These are phyloP conservation scores for Escovopsis sp. DNA, from an alignment of 2,329 filamentous ascomycete species.

Conservation along the genomic window DNA sequence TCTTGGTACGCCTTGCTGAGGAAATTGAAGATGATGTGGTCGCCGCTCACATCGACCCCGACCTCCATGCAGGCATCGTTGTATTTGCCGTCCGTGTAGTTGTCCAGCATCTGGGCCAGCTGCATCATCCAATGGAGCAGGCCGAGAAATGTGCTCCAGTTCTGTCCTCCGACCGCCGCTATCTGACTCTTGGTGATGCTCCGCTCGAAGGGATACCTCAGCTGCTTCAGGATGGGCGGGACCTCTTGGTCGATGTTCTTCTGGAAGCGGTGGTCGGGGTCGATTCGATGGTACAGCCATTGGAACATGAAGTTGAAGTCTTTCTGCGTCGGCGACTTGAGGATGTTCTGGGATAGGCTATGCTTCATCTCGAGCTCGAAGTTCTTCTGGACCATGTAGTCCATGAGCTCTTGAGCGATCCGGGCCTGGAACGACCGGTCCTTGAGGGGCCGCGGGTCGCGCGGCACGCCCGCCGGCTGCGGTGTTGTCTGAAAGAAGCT, in stretches of 20 bases:
- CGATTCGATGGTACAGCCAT: slow-evolving; percentile 92
- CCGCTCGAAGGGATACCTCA: slow-evolving; percentile 89
- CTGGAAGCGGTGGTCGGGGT: slow-evolving; percentile 83
- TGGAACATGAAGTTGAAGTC: slow-evolving; percentile 98
- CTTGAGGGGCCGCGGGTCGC: slow-evolving; percentile 74
- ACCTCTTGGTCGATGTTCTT: slow-evolving; percentile 95
- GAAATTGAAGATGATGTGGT: slow-evolving; percentile 91
- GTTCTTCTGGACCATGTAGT: slow-evolving; percentile 85
- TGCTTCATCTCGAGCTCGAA: slow-evolving; percentile 98
- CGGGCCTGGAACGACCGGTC: slow-evolving; percentile 66
- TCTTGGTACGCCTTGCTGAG: slow-evolving; percentile 80
- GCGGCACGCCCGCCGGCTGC: slow-evolving; percentile 64
- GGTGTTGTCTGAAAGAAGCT: slow-evolving; percentile 90
- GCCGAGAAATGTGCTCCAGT: slow-evolving; percentile 90
- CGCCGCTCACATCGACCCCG: slow-evolving; percentile 74
- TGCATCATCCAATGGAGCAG: slow-evolving; percentile 99
- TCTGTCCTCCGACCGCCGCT: slow-evolving; percentile 85
- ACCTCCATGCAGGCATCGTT: slow-evolving; percentile 81
- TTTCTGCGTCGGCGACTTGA: slow-evolving; percentile 92
- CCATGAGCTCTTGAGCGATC: slow-evolving; percentile 78
- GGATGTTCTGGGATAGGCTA: slow-evolving; percentile 73
- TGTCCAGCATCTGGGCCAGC: slow-evolving; percentile 82
- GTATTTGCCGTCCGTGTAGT: slow-evolving; percentile 64
- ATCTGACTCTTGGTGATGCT: slow-evolving; percentile 95
- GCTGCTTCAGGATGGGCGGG: slow-evolving; percentile 77